Percentiles rank a stretch among this genome's conserved stretches.
Evolutionary conservation across 1,284 basidiomycete genomes (phyloP).

Genomic region (Laetiporus sulphureus): DNA sequence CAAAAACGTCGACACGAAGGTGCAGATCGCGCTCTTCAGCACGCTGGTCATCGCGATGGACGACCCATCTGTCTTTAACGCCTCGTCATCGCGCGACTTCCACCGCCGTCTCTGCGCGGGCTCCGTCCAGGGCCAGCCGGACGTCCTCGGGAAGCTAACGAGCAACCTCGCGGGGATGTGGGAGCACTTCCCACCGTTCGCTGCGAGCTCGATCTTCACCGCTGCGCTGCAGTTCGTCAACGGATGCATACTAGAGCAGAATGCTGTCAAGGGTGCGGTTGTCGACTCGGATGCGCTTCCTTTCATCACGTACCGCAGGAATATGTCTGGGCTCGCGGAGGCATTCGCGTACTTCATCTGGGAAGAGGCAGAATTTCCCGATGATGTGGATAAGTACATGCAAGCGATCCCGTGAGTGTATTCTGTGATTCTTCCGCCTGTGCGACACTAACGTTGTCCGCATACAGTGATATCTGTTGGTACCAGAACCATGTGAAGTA

Average conservation of each 20-base stretch:
- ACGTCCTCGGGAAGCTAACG: constrained; percentile 9
- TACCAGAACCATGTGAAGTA: constrained; percentile 12
- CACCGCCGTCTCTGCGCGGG: constrained; percentile 1
- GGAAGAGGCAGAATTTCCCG: constrained; percentile 11
- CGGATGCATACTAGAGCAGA: constrained; percentile 10
- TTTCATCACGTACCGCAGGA: constrained; percentile 10
- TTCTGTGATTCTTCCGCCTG: not conserved
- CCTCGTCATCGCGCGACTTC: not conserved
- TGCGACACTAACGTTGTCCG: not conserved
- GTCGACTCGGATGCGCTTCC: constrained; percentile 2
- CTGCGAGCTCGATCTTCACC: constrained; percentile 9
- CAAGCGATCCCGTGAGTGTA: constrained; percentile 13
- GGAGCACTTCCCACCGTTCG: constrained; percentile 10
- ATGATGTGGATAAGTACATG: constrained; percentile 7
- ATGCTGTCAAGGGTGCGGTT: not conserved
- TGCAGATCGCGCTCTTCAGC: constrained; percentile 3
- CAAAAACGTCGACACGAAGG: constrained; percentile 2
- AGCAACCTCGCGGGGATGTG: constrained; percentile 7
- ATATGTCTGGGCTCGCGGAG: constrained; percentile 8
- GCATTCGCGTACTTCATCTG: constrained; percentile 13
- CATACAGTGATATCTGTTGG: not conserved
- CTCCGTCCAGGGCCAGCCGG: not conserved
- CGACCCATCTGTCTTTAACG: not conserved
- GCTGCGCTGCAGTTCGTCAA: constrained; percentile 11
- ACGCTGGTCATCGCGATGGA: constrained; percentile 3